Conservation (phyloP, 2,329 filamentous ascomycete species). For the Mariannaea elegans region DNA sequence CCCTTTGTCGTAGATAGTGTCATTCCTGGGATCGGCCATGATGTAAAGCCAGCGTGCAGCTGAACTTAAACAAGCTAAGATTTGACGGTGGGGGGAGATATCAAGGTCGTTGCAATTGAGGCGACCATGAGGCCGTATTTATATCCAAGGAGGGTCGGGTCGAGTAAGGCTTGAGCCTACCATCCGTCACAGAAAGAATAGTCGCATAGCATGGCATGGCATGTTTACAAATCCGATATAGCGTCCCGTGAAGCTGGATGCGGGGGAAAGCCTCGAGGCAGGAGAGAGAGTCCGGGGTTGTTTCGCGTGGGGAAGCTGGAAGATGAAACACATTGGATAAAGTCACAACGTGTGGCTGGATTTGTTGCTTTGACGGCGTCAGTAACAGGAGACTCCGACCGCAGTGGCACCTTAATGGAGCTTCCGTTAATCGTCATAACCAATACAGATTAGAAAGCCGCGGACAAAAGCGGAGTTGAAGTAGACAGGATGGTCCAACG, state of each 20-base stretch:
- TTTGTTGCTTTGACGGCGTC: background rate
- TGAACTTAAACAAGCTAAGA: background rate
- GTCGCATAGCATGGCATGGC: slow-evolving; percentile 3
- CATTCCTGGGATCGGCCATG: slow-evolving; percentile 36
- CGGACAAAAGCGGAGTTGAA: background rate
- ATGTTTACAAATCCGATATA: background rate
- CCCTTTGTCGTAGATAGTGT: slow-evolving; percentile 27
- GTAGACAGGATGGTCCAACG: background rate
- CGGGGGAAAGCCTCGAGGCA: slow-evolving; percentile 1
- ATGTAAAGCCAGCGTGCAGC: background rate
- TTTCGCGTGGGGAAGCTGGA: slow-evolving; percentile 13
- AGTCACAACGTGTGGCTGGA: too few relatives aligned
- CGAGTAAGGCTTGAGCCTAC: background rate
- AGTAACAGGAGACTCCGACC: slow-evolving; percentile 18
- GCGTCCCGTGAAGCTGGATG: background rate
- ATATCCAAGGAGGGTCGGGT: background rate
- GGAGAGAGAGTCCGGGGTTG: slow-evolving; percentile 3
- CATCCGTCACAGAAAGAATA: background rate
- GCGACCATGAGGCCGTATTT: slow-evolving; percentile 13
- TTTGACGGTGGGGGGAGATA: background rate
- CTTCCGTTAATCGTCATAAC: slow-evolving; percentile 4
- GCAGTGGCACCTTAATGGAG: slow-evolving; percentile 1
- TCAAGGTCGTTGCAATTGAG: background rate
- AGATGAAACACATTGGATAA: too few relatives aligned
- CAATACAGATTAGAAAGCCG: background rate